Percentiles rank a stretch among this genome's conserved stretches.
phyloP scores from a whole-genome alignment of 164 flowering plant species.

The Annona cherimola region DNA sequence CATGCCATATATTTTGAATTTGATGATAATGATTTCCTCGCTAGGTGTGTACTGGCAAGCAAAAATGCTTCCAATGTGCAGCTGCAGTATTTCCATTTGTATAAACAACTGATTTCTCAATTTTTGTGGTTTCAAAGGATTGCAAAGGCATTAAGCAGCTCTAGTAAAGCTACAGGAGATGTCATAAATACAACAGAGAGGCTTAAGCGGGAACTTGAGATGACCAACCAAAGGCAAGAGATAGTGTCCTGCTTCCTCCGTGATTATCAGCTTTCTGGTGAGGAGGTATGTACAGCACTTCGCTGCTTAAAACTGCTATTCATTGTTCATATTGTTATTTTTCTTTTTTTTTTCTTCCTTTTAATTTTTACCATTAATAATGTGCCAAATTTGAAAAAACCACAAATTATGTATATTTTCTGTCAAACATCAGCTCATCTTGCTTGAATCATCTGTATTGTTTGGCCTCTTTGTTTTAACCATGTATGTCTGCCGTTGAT shows the following conservation, averaged over 20 bases:
- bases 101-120: not conserved
- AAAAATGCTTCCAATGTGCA: not conserved
- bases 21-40: not conserved
- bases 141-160: constrained; percentile 70
- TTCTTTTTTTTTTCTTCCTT: too few species aligned
- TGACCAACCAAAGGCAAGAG: constrained; percentile 81
- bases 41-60: not conserved
- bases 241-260: constrained; percentile 90
- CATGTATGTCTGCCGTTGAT: not conserved
- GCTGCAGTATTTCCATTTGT: not conserved
- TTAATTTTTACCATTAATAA: not conserved
- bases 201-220: constrained; percentile 86
- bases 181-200: constrained; percentile 89
- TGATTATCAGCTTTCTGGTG: constrained; percentile 89
- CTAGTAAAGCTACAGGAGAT: constrained; percentile 83
- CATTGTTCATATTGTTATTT: too few species aligned
- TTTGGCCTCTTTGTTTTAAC: too few species aligned
- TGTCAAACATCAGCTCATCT: not conserved
- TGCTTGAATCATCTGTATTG: not conserved
- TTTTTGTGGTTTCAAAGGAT: constrained; percentile 39
- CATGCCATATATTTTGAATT: not conserved
- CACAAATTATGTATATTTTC: not conserved
- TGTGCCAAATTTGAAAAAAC: not conserved
- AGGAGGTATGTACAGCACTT: constrained; percentile 52
- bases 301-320: too few species aligned